Evolutionary conservation across 2,329 filamentous ascomycete species (phyloP).

Genomic region (Fonsecaea erecta): DNA sequence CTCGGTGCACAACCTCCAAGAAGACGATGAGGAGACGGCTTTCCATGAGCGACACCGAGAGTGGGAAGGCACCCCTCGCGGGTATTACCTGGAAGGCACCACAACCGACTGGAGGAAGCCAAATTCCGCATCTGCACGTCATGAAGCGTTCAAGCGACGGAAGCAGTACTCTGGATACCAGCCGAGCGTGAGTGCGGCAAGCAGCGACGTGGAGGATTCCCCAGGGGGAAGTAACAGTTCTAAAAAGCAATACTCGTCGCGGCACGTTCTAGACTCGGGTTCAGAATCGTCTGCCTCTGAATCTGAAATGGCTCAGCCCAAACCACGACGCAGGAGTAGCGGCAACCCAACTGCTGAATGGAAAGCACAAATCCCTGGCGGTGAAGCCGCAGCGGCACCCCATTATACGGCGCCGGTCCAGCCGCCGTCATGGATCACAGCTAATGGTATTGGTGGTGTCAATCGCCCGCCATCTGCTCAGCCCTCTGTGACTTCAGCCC

Average conservation of each 20-base stretch:
- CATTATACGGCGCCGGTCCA: slow-evolving; percentile 17
- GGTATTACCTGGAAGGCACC: slow-evolving; percentile 44
- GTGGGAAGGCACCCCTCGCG: slow-evolving; percentile 36
- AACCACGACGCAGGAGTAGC: slow-evolving; percentile 27
- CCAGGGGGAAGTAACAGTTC: slow-evolving; percentile 29
- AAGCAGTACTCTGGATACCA: slow-evolving; percentile 44
- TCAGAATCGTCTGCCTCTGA: slow-evolving; percentile 35
- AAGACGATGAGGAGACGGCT: slow-evolving; percentile 33
- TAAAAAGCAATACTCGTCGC: slow-evolving; percentile 28
- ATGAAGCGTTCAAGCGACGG: slow-evolving; percentile 41
- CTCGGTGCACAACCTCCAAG: slow-evolving; percentile 36
- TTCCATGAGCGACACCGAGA: slow-evolving; percentile 39
- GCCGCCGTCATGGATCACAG: slow-evolving; percentile 14
- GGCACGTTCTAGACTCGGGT: slow-evolving; percentile 35
- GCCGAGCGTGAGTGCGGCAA: slow-evolving; percentile 42
- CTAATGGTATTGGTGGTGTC: slow-evolving; percentile 4
- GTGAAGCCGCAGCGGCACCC: slow-evolving; percentile 15
- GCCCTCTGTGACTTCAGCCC: slow-evolving; percentile 25
- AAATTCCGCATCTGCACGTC: slow-evolving; percentile 45
- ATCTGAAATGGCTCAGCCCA: slow-evolving; percentile 27
- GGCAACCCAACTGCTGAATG: slow-evolving; percentile 22
- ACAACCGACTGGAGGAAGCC: slow-evolving; percentile 46
- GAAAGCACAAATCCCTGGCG: slow-evolving; percentile 18
- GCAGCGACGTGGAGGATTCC: slow-evolving; percentile 43
- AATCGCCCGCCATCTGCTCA: slow-evolving; percentile 20